Conservation (phyloP, 108 stramenopile genomes). For the Craspedostauros australis region DNA sequence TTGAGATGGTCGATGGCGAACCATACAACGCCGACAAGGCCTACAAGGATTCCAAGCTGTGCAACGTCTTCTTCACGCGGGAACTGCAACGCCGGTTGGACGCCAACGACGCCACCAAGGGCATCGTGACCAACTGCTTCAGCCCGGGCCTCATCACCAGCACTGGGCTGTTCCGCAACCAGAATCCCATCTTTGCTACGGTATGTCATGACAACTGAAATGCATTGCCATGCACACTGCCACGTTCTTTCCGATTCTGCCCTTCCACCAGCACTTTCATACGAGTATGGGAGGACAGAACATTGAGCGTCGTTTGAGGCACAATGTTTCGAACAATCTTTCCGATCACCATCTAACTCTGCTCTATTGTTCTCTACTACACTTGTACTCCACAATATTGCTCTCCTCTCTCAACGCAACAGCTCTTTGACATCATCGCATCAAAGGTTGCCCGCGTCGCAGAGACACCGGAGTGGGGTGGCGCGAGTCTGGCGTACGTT, state of each 20-base stretch:
- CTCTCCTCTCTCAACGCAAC: no score
- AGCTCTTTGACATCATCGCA: conserved; percentile 56
- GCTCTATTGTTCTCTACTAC: no score
- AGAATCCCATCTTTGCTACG: conserved; percentile 74
- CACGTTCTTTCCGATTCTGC: no score
- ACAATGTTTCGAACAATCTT: no score
- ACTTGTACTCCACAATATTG: no score
- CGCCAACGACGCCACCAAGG: conserved; percentile 20
- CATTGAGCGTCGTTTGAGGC: no score
- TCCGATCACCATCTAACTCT: no score
- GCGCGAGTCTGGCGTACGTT: conserved; percentile 77
- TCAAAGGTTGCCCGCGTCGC: conserved; percentile 63
- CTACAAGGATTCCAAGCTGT: conserved; percentile 85
- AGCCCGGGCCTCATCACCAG: conserved; percentile 80
- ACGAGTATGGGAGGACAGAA: background rate
- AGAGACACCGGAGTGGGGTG: conserved; percentile 64
- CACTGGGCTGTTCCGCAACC: conserved; percentile 83
- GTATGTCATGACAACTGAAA: conserved; percentile 17
- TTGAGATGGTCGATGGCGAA: conserved; percentile 86
- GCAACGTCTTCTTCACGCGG: conserved; percentile 81
- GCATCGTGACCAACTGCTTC: conserved; percentile 65
- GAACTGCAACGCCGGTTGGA: conserved; percentile 65
- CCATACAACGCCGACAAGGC: conserved; percentile 84
- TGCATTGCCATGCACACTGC: conserved; percentile 7
- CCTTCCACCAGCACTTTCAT: no score